Percentiles rank a stretch among this genome's conserved stretches.
These are phyloP conservation scores for Mycena olivaceomarginata DNA, from an alignment of 768 basidiomycete species.

Conservation along the genomic window DNA sequence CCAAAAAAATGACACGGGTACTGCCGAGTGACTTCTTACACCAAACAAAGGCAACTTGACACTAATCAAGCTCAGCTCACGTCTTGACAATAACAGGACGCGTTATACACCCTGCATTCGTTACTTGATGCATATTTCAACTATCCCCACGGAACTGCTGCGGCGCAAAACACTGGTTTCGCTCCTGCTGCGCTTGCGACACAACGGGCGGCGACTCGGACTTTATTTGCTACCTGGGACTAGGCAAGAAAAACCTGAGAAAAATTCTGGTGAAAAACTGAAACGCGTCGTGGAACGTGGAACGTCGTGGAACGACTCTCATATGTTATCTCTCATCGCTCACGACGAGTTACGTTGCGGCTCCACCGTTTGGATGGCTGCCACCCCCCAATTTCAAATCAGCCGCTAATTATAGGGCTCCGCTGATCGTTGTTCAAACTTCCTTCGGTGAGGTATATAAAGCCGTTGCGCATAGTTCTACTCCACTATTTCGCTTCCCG, in stretches of 20 bases:
- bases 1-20: neutral
- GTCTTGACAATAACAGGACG: neutral
- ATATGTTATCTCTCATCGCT: too few species aligned
- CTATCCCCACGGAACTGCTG: neutral
- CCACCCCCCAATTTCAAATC: neutral
- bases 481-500: slow-evolving; percentile 21
- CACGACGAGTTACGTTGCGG: too few species aligned
- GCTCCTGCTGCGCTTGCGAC: slow-evolving; percentile 26
- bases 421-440: slow-evolving; percentile 5
- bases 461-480: neutral
- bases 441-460: neutral
- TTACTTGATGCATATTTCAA: neutral
- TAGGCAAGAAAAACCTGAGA: too few species aligned
- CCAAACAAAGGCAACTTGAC: neutral
- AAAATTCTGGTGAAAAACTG: too few species aligned
- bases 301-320: too few species aligned
- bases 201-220: neutral
- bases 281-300: too few species aligned
- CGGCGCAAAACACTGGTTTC: neutral
- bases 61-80: neutral
- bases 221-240: too few species aligned
- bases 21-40: too few species aligned
- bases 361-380: too few species aligned
- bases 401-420: slow-evolving; percentile 11
- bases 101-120: too few species aligned